These are phyloP conservation scores for Actinidia arguta DNA, from an alignment of 179 eudicot genomes.

Conservation along the genomic window DNA sequence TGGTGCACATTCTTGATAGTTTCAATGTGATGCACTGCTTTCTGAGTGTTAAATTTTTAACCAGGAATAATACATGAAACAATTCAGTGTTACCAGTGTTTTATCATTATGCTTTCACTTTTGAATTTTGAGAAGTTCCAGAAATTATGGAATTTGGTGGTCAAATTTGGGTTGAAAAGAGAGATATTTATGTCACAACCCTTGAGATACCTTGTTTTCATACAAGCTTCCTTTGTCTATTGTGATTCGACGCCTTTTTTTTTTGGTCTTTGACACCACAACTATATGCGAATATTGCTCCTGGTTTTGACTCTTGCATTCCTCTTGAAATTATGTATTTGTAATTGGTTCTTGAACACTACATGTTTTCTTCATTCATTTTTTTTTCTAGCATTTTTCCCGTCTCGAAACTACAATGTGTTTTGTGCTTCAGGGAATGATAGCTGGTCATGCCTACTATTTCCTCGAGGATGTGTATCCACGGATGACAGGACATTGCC, in stretches of 20 bases:
- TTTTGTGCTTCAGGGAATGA: conserved; percentile 75
- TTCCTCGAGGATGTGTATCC: conserved; percentile 96
- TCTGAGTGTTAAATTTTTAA: neutral
- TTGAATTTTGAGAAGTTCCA: neutral
- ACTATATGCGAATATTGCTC: no score
- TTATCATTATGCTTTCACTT: no score
- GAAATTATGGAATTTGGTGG: neutral
- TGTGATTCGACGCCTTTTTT: no score
- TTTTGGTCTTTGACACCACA: no score
- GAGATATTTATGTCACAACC: neutral
- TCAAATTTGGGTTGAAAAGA: neutral
- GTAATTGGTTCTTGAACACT: neutral
- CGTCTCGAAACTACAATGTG: neutral
- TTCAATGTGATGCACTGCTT: conserved; percentile 11
- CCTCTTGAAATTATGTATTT: neutral
- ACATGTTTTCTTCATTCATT: neutral
- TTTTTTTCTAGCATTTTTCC: neutral
- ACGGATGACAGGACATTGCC: conserved; percentile 88
- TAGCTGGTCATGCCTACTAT: conserved; percentile 99
- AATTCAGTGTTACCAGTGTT: no score
- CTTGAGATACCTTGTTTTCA: neutral
- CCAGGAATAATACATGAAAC: neutral
- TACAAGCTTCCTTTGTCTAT: neutral
- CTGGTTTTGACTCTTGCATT: neutral
- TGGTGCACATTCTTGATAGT: neutral